These are phyloP conservation scores for Purpureocillium takamizusanense DNA, from an alignment of 2,329 filamentous ascomycete genomes.

Conservation along the genomic window DNA sequence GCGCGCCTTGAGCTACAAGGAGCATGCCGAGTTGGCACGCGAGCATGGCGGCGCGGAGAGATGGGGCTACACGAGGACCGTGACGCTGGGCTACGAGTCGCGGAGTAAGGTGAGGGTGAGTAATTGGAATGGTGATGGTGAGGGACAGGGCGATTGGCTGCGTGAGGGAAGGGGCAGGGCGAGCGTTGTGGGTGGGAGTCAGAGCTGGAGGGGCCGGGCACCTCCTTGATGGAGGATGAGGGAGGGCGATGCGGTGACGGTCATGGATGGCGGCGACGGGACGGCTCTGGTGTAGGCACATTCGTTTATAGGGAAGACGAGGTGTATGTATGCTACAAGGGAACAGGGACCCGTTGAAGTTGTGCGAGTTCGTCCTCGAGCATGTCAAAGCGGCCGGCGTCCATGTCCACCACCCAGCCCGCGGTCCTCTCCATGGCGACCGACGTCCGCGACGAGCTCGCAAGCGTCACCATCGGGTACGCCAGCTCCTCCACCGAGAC, in stretches of 20 bases:
- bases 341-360: conserved; percentile 51
- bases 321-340: no score
- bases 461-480: conserved; percentile 40
- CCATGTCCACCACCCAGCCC: conserved; percentile 54
- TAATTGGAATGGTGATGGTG: conserved; percentile 13
- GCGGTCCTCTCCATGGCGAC: conserved; percentile 41
- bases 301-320: no score
- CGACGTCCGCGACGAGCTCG: conserved; percentile 40
- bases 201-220: conserved; percentile 20
- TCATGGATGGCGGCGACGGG: conserved; percentile 50
- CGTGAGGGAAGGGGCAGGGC: conserved; percentile 54
- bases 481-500: conserved; percentile 32
- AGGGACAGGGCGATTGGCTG: conserved; percentile 56
- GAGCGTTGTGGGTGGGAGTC: conserved; percentile 30
- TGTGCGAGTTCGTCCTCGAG: conserved; percentile 58
- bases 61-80: conserved; percentile 44
- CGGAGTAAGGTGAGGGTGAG: conserved; percentile 20
- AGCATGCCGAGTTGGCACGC: conserved; percentile 57
- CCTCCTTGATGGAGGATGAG: conserved; percentile 24
- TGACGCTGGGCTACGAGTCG: conserved; percentile 42
- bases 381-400: conserved; percentile 52
- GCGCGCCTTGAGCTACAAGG: conserved; percentile 55
- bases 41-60: conserved; percentile 44
- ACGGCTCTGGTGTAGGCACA: conserved; percentile 56
- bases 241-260: conserved; percentile 46